Base-by-base conservation (phyloP, 2,329 filamentous ascomycete genomes). In the Hirsutella rhossiliensis region DNA sequence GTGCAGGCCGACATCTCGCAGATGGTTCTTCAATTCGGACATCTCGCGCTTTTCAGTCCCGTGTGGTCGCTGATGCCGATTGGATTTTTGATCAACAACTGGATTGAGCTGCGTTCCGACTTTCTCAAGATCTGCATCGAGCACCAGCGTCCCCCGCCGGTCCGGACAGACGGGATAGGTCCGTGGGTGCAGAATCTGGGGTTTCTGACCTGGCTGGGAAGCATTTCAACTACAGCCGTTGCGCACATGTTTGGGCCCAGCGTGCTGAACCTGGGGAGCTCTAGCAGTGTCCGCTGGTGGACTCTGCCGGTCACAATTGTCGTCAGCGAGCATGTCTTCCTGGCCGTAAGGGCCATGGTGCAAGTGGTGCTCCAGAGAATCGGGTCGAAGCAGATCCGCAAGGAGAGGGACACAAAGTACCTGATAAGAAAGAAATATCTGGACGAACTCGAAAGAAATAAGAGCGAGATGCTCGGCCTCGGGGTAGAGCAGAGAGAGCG, bases 61-160 rank as follows among this genome's bases (percentile, higher is more conserved):
- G 79, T 86, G 28, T 88, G 84, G 84, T 83, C 84, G 0, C 66
- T 87, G 1, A 83, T 84, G 0, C 76, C 80, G 0, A 66, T 86
- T 19, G 82, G 80, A 0, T 88, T 87, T 58, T 65, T 87, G 13
- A 62, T 85, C 56, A 87, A 87, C 61, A 82, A 87, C 63, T 85
- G 82, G 81, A 66, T 88, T 45, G 84, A 88, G 59, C 69, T 88
- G 11, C 80, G 84, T 11, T 81, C 82, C 3, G 84, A 88, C 54
- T 84, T 85, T 39, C 75, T 84, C 62, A 88, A 87, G 55, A 83
- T 88, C 44, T 84, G 80, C 49, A 68, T 80, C 20, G 82, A 87
- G 55, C 83, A 82, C 65, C 80, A 81, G 48, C 76, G 84, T 1
- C 84, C 84, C 0, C 75, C 72, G 0, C 84, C 84, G 0, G 73